A percentile compares a stretch with the other conserved stretches of the same genome.
phyloP scores from a whole-genome alignment of 1,284 basidiomycete genomes.

The Tylopilus sp. region DNA sequence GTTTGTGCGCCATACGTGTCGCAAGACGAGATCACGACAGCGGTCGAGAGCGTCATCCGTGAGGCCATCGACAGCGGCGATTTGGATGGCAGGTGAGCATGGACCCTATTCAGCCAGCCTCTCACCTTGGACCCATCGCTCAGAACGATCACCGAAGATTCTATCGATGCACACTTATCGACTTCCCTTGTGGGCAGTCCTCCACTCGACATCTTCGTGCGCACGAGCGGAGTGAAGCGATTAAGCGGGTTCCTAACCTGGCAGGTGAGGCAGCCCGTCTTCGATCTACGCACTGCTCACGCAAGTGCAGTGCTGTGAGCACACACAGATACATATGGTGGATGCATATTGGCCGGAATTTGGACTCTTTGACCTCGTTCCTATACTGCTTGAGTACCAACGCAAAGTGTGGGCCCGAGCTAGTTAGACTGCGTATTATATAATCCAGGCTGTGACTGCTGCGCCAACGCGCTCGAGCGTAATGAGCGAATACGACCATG shows the following conservation, averaged over 20 bases:
- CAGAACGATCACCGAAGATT: constrained; percentile 61
- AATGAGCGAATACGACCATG: constrained; percentile 33
- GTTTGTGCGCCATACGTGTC: constrained; percentile 94
- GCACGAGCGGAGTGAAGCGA: constrained; percentile 89
- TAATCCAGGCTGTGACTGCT: background rate
- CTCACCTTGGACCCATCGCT: background rate
- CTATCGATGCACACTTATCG: constrained; percentile 65
- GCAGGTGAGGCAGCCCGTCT: constrained; percentile 59
- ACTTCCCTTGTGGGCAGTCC: constrained; percentile 67
- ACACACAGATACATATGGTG: constrained; percentile 92
- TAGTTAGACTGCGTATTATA: constrained; percentile 14
- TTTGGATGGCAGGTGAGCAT: constrained; percentile 30
- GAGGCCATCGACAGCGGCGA: constrained; percentile 42
- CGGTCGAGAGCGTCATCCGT: constrained; percentile 60
- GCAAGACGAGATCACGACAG: constrained; percentile 85
- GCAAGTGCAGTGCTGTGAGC: constrained; percentile 59
- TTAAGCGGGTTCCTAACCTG: constrained; percentile 92
- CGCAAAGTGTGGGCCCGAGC: constrained; percentile 60
- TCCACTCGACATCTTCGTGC: constrained; percentile 86
- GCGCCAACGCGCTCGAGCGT: too few relatives aligned
- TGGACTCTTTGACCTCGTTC: constrained; percentile 81
- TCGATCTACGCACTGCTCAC: background rate
- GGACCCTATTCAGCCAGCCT: background rate
- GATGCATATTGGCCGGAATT: constrained; percentile 94
- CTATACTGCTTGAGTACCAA: constrained; percentile 85